Evolutionary conservation across 345 rosid species (phyloP), one percentile per base, ranked within the genome.

Genomic region (Moricandia moricandioides): DNA sequence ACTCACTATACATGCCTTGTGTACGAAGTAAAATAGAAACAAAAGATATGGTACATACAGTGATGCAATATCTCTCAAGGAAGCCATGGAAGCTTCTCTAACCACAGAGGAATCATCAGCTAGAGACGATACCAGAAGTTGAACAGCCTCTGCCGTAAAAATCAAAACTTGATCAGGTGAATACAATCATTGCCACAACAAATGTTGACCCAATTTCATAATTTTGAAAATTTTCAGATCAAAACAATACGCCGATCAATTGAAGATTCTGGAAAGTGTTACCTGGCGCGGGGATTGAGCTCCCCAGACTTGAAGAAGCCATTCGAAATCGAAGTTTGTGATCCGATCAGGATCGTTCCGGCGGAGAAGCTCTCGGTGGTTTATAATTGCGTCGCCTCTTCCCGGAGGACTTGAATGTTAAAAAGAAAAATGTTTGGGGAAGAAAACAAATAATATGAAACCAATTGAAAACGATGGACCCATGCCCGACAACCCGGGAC

Each of bases 41-140:
- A 58, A 31, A 58, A 72, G 14, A 30, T 10, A 29, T 39, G 37
- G 2, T 59, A 49, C 27, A 69, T 88, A 94, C 96, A 91, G 78
- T 0, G 86, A 27, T 16, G 94, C 86, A 72, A 94, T 83, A 21
- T 94, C 98, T 72, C 83, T 88, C 29, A 94, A 91, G 17, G 97
- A 91, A 31, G 88, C 82, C 95, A 88, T 87, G 76, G 98, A 88
- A 21, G 97, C 92, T 80, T 85, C 85, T 69, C 86, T 82, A 34
- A 88, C 97, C 56, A 81, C 55, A 13, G 83, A 65, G 30, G 98
- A 89, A 49, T 94, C 98, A 88, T 94, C 98, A 4, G 96, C 86
- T 12, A 87, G 88, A 21, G 96, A 88, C 3, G 95, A 86, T 3
- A 91, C 97, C 57, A 94, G 74, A 34, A 91, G 87, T 81, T 90